Evolutionary conservation across 2,329 filamentous ascomycete species (phyloP), one percentile per base, ranked within the genome.

Genomic region (Cladosporium velox): DNA sequence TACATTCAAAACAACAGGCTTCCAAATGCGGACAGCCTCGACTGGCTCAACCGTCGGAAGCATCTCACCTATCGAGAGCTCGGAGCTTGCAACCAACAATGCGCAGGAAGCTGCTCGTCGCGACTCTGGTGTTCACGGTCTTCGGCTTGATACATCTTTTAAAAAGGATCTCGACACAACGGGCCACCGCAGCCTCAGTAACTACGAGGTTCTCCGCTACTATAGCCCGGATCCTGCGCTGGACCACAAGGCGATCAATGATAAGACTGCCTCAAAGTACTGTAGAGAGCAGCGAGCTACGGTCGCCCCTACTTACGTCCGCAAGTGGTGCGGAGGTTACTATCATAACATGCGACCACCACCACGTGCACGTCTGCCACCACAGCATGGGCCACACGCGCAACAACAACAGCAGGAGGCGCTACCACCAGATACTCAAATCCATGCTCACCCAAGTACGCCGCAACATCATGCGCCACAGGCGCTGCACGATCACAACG

Each of bases 41-140:
- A 49, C 24, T 1, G 38, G 41, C 7, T 61, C 59, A 18, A 61
- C 59, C 6, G 28, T 61, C n/a, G 59, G 51, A 24, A 58, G 55
- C 30, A 7, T 35, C 14, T 58, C 55, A 28, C n/a, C 30, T n/a
- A 38, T n/a, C 5, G n/a, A 28, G 4, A 41, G 6, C 6, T 15
- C 21, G n/a, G 52, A 55, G 5, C 4, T 12, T 35, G 55, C 10
- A 14, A 21, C 12, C 1, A 1, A 4, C 5, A 26, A 18, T 26
- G 30, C 32, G 34, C 34, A 58, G 21, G 15, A 41, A 18, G n/a
- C 41, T 1, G 11, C 21, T 28, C 32, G 55, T 38, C 55, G 55
- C 32, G 55, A 58, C 21, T 58, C 55, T 58, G 55, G 55, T 4
- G 12, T 55, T 10, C 28, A 55, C 3, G 18, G 28, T 14, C 8